Evolutionary conservation across 805 yeast species (phyloP).

Genomic region (Candida maltosa): DNA sequence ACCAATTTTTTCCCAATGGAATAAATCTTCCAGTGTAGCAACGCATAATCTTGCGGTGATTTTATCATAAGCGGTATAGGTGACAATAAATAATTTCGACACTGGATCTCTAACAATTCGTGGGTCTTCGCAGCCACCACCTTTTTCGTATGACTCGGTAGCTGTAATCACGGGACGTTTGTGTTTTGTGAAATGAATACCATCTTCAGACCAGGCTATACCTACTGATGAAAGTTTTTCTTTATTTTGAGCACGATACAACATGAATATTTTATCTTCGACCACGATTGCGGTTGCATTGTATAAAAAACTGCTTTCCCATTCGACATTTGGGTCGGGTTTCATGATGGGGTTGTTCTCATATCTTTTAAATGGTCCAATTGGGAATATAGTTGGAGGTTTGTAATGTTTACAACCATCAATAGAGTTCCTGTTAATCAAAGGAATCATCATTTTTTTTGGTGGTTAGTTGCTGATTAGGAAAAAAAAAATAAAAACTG

Average conservation of each 20-base stretch:
- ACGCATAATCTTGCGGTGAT: slow-evolving; percentile 35
- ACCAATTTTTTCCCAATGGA: slow-evolving; percentile 36
- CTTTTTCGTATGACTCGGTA: slow-evolving; percentile 36
- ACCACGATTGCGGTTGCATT: slow-evolving; percentile 43
- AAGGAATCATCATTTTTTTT: slow-evolving; percentile 28
- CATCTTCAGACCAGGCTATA: slow-evolving; percentile 40
- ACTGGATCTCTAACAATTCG: slow-evolving; percentile 37
- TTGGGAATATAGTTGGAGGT: slow-evolving; percentile 35
- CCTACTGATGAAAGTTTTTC: slow-evolving; percentile 33
- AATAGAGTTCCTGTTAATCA: slow-evolving; percentile 18
- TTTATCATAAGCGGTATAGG: slow-evolving; percentile 40
- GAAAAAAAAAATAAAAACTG: too few species aligned
- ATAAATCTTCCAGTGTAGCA: slow-evolving; percentile 33
- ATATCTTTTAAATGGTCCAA: slow-evolving; percentile 39
- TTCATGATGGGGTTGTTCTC: slow-evolving; percentile 33
- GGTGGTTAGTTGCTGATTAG: too few species aligned
- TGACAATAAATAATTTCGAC: slow-evolving; percentile 31
- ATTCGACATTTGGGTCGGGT: slow-evolving; percentile 35
- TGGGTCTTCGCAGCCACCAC: slow-evolving; percentile 44
- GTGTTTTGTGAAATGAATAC: slow-evolving; percentile 28
- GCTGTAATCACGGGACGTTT: slow-evolving; percentile 30
- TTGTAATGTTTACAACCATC: slow-evolving; percentile 30
- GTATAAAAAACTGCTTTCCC: slow-evolving; percentile 37
- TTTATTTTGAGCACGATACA: slow-evolving; percentile 38
- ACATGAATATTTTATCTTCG: slow-evolving; percentile 31